Evolutionary conservation across 2,329 filamentous ascomycete species (phyloP).

Genomic region (Diaporthe vaccinii): DNA sequence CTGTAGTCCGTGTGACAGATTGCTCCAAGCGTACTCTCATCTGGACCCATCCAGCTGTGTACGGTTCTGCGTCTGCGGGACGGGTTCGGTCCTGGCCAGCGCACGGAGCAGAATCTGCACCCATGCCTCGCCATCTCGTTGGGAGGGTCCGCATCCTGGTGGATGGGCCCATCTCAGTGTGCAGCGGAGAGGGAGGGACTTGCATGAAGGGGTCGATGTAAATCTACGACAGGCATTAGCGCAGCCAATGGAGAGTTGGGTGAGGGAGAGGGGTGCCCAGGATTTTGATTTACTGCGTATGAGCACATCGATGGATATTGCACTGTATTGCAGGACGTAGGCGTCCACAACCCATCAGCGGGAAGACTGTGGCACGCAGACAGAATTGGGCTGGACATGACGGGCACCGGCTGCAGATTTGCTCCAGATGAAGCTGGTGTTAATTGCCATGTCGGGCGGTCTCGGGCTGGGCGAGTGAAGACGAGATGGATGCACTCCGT

Average conservation of each 20-base stretch:
- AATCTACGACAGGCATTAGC: conserved; percentile 38
- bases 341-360: neutral
- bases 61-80: neutral
- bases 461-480: conserved; percentile 5
- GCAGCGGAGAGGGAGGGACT: conserved; percentile 31
- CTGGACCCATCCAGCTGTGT: neutral
- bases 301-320: neutral
- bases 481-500: conserved; percentile 8
- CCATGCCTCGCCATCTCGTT: conserved; percentile 28
- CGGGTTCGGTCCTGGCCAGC: conserved; percentile 21
- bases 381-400: neutral
- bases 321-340: neutral
- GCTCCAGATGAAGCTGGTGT: conserved; percentile 23
- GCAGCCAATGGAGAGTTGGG: conserved; percentile 22
- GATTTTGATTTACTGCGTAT: neutral
- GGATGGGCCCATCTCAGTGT: conserved; percentile 34
- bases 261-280: conserved; percentile 5
- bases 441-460: conserved; percentile 26
- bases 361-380: conserved; percentile 12
- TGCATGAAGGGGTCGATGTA: conserved; percentile 35
- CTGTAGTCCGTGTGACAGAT: neutral
- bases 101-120: conserved; percentile 38
- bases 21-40: neutral
- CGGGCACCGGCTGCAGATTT: neutral
- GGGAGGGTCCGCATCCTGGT: conserved; percentile 30